A percentile compares a stretch with the other conserved stretches of the same genome.
These are phyloP conservation scores for Leucogyrophana mollusca DNA, from an alignment of 768 basidiomycete species.

Conservation along the genomic window DNA sequence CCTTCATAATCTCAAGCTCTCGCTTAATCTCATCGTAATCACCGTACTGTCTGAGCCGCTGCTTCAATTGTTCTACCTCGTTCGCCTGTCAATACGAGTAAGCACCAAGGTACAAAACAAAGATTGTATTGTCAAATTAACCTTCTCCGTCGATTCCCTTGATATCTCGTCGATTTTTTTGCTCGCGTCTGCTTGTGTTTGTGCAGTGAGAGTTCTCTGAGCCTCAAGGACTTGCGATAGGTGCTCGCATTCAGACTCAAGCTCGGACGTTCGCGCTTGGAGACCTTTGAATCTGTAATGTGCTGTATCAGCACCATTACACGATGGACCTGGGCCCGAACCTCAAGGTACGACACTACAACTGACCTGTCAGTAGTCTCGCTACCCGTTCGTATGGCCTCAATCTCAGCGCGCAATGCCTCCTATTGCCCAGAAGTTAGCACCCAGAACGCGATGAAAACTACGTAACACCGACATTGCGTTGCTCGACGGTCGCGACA, in stretches of 20 bases:
- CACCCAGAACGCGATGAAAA: not conserved
- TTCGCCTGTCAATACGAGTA: conserved; percentile 25
- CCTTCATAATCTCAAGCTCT: conserved; percentile 99
- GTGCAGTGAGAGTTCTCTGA: conserved; percentile 50
- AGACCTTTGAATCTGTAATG: conserved; percentile 61
- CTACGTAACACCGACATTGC: conserved; percentile 62
- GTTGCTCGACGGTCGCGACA: conserved; percentile 86
- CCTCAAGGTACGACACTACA: too few species aligned
- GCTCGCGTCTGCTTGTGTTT: conserved; percentile 44
- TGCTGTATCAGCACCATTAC: not conserved
- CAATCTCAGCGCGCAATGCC: conserved; percentile 93
- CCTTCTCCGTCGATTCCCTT: conserved; percentile 60
- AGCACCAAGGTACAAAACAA: not conserved
- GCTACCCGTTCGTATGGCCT: conserved; percentile 78
- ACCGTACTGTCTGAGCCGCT: conserved; percentile 64
- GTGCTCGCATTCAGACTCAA: conserved; percentile 75
- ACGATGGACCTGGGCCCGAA: too few species aligned
- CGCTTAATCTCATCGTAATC: conserved; percentile 99
- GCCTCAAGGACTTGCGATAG: conserved; percentile 64
- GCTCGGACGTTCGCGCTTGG: conserved; percentile 68
- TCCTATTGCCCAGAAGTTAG: conserved; percentile 53
- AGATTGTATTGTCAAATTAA: conserved; percentile 15
- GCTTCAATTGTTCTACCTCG: conserved; percentile 70
- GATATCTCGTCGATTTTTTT: conserved; percentile 60
- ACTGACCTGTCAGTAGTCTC: conserved; percentile 69